Base-by-base conservation (phyloP, 1,139 yeast species). In the Spathaspora jeffriesii region DNA sequence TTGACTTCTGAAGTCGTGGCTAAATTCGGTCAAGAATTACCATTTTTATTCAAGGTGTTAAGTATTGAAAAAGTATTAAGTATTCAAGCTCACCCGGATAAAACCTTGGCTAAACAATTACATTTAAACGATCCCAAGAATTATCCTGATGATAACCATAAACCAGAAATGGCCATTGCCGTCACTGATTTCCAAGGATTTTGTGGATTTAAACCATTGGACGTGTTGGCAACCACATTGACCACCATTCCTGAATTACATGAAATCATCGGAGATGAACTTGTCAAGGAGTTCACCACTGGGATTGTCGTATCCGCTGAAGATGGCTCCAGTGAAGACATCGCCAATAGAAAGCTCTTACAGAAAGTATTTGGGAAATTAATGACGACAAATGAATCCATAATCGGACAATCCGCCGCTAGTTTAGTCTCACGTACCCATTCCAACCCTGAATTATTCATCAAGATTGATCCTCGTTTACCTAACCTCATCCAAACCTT, bases 161-260 rank as follows among this genome's bases (percentile, higher is more conserved):
- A 93, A 75, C 99, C 99, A 20, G 99, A 93, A 69, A 95, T 93
- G 98, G 98, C 99, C 46, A 84, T 93, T 64, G 99, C 99, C 10
- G 84, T 93, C 47, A 92, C 98, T 17, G 89, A 82, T 51, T 93
- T 93, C 60, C 98, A 93, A 73, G 99, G 97, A 0, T 92, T 93
- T 72, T 93, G 99, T 68, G 99, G 99, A 0, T 93, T 93, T 75
- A 87, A 95, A 66, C 99, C 99, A 11, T 79, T 92, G 59, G 79
- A 77, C 42, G 86, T 91, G 67, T 79, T 93, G 56, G 82, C 85
- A 36, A 72, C 73, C 43, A 82, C 90, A 53, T 78, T 93, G 58
- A 62, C 75, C 48, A 77, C 80, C 11, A 79, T 93, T 45, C 93
- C 96, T 5, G 97, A 91, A 67, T 81, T 95, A 49, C 70, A 68